These are phyloP conservation scores for Magnolia changhungtana DNA, from an alignment of 164 flowering plant species.

Conservation along the genomic window DNA sequence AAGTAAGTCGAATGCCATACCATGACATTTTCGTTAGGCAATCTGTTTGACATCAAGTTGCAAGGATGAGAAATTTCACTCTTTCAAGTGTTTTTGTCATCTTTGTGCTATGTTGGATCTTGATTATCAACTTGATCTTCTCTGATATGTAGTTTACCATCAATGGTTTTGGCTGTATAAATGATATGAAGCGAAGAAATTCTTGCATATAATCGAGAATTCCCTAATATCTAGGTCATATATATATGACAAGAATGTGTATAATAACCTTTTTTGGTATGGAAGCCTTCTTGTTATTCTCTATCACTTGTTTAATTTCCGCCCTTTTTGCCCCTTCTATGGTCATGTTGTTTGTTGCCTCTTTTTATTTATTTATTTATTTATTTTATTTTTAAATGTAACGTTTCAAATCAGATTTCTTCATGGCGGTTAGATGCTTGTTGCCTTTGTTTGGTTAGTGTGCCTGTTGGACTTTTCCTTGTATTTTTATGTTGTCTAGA, in stretches of 20 bases:
- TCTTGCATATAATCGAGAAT: conserved; percentile 84
- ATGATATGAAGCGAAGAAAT: conserved; percentile 93
- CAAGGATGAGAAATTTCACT: too few species aligned
- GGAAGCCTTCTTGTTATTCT: background rate
- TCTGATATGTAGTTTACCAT: conserved; percentile 7
- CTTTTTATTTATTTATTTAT: too few species aligned
- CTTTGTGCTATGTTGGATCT: background rate
- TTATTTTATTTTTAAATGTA: too few species aligned
- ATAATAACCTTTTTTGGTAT: conserved; percentile 3
- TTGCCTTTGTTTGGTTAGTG: too few species aligned
- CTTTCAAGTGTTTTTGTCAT: background rate
- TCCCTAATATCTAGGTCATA: conserved; percentile 85
- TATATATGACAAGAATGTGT: conserved; percentile 86
- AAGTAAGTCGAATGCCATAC: conserved; percentile 40
- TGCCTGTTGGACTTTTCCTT: too few species aligned
- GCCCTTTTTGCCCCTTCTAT: background rate
- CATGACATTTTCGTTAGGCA: background rate
- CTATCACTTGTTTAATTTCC: background rate
- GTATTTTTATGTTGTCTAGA: too few species aligned
- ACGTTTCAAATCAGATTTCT: background rate
- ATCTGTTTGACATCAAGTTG: background rate
- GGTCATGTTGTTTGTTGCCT: background rate
- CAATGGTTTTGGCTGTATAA: conserved; percentile 47
- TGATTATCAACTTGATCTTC: background rate
- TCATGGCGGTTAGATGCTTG: too few species aligned